A percentile compares a stretch with the other conserved stretches of the same genome.
These are phyloP conservation scores for Aspergillus hortae DNA, from an alignment of 2,329 filamentous ascomycete genomes.

Conservation along the genomic window DNA sequence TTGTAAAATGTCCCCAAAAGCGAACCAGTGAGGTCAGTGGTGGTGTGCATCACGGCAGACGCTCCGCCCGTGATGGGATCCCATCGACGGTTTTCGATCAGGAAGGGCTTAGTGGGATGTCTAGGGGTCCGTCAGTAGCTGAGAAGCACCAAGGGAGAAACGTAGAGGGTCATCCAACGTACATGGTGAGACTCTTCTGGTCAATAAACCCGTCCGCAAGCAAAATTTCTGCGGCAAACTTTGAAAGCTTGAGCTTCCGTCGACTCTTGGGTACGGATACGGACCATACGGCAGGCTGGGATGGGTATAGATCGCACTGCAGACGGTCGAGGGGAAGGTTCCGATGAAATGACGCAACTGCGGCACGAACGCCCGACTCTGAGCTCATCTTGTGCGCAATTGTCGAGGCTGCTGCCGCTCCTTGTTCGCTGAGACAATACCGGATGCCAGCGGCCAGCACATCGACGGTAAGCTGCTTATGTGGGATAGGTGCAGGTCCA, in stretches of 20 bases:
- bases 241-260: conserved; percentile 19
- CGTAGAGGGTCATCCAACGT: neutral
- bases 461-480: conserved; percentile 43
- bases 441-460: conserved; percentile 46
- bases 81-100: neutral
- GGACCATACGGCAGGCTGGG: conserved; percentile 28
- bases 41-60: neutral
- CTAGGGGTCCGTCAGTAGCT: neutral
- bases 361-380: conserved; percentile 41
- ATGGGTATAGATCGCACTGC: conserved; percentile 22
- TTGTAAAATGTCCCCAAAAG: neutral
- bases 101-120: neutral
- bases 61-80: neutral
- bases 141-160: neutral
- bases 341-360: conserved; percentile 46
- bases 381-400: conserved; percentile 38
- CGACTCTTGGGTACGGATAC: conserved; percentile 9
- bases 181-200: neutral
- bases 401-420: conserved; percentile 32
- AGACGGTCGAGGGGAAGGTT: conserved; percentile 24
- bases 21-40: neutral
- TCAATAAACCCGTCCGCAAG: conserved; percentile 1
- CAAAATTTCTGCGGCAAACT: conserved; percentile 21
- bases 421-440: conserved; percentile 40
- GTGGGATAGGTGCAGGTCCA: conserved; percentile 48